Conservation (phyloP, 2,329 filamentous ascomycete genomes). For the Trichoderma endophyticum region DNA sequence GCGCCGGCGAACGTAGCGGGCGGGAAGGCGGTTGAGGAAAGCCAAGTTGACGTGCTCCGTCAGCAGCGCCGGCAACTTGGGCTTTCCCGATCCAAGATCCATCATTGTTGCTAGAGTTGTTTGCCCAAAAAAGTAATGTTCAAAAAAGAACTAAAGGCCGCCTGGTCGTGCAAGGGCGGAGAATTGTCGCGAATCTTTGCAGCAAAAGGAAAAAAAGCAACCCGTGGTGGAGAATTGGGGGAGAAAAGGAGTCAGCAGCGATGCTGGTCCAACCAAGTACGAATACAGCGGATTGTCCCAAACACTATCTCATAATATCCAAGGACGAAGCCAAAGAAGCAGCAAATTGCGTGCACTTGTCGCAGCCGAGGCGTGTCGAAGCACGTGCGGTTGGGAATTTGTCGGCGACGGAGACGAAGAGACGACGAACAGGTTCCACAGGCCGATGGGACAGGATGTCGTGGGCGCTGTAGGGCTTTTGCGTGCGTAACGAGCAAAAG, state of each 20-base stretch:
- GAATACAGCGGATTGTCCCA: conserved; percentile 19
- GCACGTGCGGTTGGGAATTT: conserved; percentile 12
- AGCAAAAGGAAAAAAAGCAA: conserved; percentile 8
- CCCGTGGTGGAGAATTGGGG: neutral
- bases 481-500: conserved; percentile 14
- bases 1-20: conserved; percentile 39
- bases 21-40: conserved; percentile 42
- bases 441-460: conserved; percentile 4
- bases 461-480: conserved; percentile 7
- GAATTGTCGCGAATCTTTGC: conserved; percentile 16
- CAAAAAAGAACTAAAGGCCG: neutral
- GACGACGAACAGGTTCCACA: conserved; percentile 5
- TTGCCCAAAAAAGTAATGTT: conserved; percentile 3
- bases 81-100: conserved; percentile 40
- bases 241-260: conserved; percentile 21
- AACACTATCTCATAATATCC: conserved; percentile 21
- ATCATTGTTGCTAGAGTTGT: conserved; percentile 33
- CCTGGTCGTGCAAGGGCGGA: neutral
- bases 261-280: conserved; percentile 15
- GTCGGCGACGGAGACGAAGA: conserved; percentile 1
- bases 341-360: conserved; percentile 5
- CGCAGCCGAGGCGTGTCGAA: neutral
- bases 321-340: conserved; percentile 13
- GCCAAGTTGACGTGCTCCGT: conserved; percentile 42
- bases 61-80: conserved; percentile 40